Base-by-base conservation (phyloP, 192 early-diverging fungal genomes). In the Polychytrium aggregatum region DNA sequence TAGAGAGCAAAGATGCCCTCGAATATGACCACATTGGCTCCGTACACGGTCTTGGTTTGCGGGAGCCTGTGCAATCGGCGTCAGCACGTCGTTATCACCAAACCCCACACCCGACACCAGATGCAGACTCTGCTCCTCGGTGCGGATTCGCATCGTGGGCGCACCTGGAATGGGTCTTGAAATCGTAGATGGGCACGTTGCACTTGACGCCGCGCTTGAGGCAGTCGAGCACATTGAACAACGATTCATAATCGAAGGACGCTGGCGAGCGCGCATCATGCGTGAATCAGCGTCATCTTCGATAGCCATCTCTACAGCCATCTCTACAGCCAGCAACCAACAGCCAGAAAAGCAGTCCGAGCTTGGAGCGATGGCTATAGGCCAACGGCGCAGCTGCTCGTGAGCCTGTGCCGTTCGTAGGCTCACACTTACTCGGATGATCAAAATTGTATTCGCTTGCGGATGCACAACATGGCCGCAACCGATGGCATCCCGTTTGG, bases 1-100 rank as follows among this genome's bases (percentile, higher is more conserved):
- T 90, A 90, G 27, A 97, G 64, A 7, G 90, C 94, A 78, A 97
- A 95, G 50, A 97, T 97, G 38, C 94, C 94, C 59, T 97, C 94
- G 64, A 97, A 95, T 37, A 95, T 89, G 37, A 97, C 74, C 4
- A 97, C 85, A 46, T 91, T 94, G 17, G 92, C 94, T 42, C 91
- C 91, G 62, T 97, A 95, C 9, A 93, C 62, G 2, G 79, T 65
- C 49, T 74, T 81, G 7, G 71, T 64, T 58, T 81, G 75, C 46
- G 82, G 60, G 29, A 68, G 66, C 37, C 53, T 50, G 29, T 28
- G 52, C 0, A n/a, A 21, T 7, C n/a, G 20, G 13, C 20, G 41
- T 50, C 2, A 50, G 21, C 36, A 2, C 31, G 17, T 1, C 9
- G 37, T 14, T 14, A 22, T 0, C 22, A 42, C 29, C 4, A 29